These are phyloP conservation scores for Paxillus involutus DNA, from an alignment of 768 basidiomycete species.

Conservation along the genomic window DNA sequence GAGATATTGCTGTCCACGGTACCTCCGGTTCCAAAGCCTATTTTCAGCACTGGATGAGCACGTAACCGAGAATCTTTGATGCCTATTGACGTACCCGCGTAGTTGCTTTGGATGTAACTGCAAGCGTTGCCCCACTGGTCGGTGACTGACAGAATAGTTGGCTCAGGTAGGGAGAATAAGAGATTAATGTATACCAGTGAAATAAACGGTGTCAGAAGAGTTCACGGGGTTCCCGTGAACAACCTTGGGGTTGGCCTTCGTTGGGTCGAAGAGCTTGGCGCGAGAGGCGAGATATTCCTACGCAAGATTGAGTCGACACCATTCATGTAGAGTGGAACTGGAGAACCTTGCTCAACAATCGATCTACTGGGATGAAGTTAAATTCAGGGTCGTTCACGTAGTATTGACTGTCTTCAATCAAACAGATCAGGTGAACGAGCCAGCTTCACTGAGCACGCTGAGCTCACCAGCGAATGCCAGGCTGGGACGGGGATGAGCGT, in stretches of 20 bases:
- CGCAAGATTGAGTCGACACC: background rate
- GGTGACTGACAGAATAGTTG: constrained; percentile 47
- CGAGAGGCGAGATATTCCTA: constrained; percentile 84
- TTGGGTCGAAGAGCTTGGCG: constrained; percentile 76
- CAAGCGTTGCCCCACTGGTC: constrained; percentile 91
- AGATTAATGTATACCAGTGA: constrained; percentile 59
- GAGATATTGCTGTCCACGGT: constrained; percentile 2
- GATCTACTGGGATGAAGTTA: constrained; percentile 71
- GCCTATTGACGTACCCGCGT: constrained; percentile 53
- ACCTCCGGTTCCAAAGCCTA: constrained; percentile 91
- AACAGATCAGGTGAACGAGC: background rate
- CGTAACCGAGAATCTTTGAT: background rate
- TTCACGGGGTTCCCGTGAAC: constrained; percentile 78
- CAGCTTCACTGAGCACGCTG: background rate
- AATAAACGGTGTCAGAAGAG: constrained; percentile 94
- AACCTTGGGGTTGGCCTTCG: constrained; percentile 62
- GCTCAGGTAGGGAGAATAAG: background rate
- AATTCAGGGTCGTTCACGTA: constrained; percentile 92
- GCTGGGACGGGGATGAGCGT: constrained; percentile 30
- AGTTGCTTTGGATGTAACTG: constrained; percentile 88
- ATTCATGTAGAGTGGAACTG: background rate
- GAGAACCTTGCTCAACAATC: constrained; percentile 79
- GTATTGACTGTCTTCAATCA: constrained; percentile 68
- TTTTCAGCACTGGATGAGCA: constrained; percentile 3
- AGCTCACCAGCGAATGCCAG: constrained; percentile 72